Percentiles rank a stretch among this genome's conserved stretches.
Conservation (phyloP, 2,329 filamentous ascomycete species). For the Diaporthe sp. region DNA sequence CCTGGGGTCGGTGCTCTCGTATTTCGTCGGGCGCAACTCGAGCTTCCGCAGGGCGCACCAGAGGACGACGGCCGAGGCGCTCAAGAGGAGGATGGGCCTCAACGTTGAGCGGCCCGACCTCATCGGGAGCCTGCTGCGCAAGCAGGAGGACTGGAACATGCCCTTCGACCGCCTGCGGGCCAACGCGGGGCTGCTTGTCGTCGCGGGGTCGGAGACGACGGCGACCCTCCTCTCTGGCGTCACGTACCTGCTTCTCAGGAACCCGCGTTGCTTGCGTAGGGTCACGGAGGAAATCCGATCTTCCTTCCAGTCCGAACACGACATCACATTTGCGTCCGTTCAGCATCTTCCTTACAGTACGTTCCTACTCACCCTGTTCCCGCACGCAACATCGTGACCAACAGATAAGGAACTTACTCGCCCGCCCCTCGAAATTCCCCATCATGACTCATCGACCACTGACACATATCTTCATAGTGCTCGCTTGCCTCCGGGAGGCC, state of each 20-base stretch:
- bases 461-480: conserved; percentile 41
- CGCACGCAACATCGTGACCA: neutral
- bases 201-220: conserved; percentile 54
- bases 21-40: neutral
- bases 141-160: conserved; percentile 45
- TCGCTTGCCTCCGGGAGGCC: conserved; percentile 53
- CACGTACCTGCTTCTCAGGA: conserved; percentile 49
- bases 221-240: conserved; percentile 50
- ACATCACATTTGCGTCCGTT: conserved; percentile 53
- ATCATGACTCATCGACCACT: neutral
- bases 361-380: conserved; percentile 54
- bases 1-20: conserved; percentile 23
- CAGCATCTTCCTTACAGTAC: conserved; percentile 54
- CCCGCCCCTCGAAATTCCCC: neutral
- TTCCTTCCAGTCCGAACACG: conserved; percentile 50
- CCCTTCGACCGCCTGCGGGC: conserved; percentile 26
- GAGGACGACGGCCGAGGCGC: neutral
- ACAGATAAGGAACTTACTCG: too few species aligned
- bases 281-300: conserved; percentile 56
- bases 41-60: neutral
- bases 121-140: conserved; percentile 46
- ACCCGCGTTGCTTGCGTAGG: conserved; percentile 49
- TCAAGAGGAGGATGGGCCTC: conserved; percentile 44
- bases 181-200: conserved; percentile 44
- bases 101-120: conserved; percentile 46